Percentiles rank a stretch among this genome's conserved stretches.
Evolutionary conservation across 2,329 filamentous ascomycete species (phyloP).

Genomic region (Calonectria naviculata): DNA sequence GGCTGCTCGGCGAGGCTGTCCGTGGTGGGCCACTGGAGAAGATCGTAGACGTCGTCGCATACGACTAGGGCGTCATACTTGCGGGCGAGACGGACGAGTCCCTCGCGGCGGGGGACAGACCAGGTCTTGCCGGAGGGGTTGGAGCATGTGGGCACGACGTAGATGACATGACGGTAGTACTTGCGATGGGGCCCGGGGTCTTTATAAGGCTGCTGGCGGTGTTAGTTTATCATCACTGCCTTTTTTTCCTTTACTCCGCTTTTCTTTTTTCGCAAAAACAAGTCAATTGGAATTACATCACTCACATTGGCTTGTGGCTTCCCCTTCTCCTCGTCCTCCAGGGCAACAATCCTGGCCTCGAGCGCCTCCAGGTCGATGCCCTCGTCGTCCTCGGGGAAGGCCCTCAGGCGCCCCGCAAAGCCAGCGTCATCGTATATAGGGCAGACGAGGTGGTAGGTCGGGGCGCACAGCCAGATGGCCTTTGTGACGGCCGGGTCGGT

Average conservation of each 20-base stretch:
- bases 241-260: neutral
- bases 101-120: constrained; percentile 73
- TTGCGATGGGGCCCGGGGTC: constrained; percentile 71
- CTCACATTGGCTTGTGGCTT: constrained; percentile 28
- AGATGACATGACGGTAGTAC: constrained; percentile 88
- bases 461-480: constrained; percentile 83
- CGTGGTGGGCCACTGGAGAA: constrained; percentile 78
- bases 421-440: constrained; percentile 87
- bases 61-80: constrained; percentile 85
- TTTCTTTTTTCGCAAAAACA: neutral
- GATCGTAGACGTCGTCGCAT: constrained; percentile 94
- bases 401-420: constrained; percentile 73
- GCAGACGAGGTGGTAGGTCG: constrained; percentile 86
- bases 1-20: constrained; percentile 14
- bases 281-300: neutral
- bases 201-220: constrained; percentile 61
- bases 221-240: neutral
- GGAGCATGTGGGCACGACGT: constrained; percentile 87
- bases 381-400: constrained; percentile 80
- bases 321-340: constrained; percentile 41
- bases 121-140: constrained; percentile 91
- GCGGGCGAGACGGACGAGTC: constrained; percentile 81
- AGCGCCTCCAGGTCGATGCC: constrained; percentile 76
- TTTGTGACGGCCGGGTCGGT: constrained; percentile 82
- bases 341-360: constrained; percentile 41